A percentile compares a stretch with the other conserved stretches of the same genome.
phyloP scores from a whole-genome alignment of 2,329 filamentous ascomycete genomes.

The Metarhizium album region DNA sequence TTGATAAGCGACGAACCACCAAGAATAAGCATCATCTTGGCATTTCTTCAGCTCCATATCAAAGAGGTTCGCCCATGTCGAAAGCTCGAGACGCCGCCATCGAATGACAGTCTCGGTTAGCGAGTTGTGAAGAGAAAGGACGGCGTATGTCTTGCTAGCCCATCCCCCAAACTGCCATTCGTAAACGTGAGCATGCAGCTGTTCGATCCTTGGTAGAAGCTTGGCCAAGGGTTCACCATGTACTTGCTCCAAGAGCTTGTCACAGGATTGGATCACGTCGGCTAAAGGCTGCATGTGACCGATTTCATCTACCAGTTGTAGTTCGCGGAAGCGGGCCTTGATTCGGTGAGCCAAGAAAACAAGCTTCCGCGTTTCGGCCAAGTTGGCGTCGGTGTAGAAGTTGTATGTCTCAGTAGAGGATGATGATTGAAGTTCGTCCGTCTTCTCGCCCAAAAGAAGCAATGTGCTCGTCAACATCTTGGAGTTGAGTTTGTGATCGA shows the following conservation, averaged over 20 bases:
- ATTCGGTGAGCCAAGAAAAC: conserved; percentile 59
- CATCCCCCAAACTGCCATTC: conserved; percentile 88
- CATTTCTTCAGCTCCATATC: conserved; percentile 73
- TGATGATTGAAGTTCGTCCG: conserved; percentile 30
- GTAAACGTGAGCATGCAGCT: conserved; percentile 72
- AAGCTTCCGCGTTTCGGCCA: conserved; percentile 63
- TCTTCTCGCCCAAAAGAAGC: conserved; percentile 52
- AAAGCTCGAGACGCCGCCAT: conserved; percentile 85
- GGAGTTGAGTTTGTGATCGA: conserved; percentile 31
- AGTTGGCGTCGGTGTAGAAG: conserved; percentile 78
- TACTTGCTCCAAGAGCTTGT: conserved; percentile 62
- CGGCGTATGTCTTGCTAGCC: conserved; percentile 69
- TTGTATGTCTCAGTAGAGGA: conserved; percentile 50
- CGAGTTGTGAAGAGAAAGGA: conserved; percentile 58
- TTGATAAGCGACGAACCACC: conserved; percentile 97
- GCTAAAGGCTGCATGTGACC: conserved; percentile 63
- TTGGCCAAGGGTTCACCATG: conserved; percentile 79
- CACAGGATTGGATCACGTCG: conserved; percentile 67
- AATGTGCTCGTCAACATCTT: conserved; percentile 56
- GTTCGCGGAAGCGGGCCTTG: conserved; percentile 59
- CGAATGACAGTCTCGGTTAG: conserved; percentile 72
- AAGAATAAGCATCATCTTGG: conserved; percentile 67
- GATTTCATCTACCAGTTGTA: conserved; percentile 56
- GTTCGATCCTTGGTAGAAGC: conserved; percentile 77
- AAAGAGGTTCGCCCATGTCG: conserved; percentile 83